A percentile compares a stretch with the other conserved stretches of the same genome.
These are phyloP conservation scores for Phytophthora boehmeriae DNA, from an alignment of 352 stramenopile species.

Conservation along the genomic window DNA sequence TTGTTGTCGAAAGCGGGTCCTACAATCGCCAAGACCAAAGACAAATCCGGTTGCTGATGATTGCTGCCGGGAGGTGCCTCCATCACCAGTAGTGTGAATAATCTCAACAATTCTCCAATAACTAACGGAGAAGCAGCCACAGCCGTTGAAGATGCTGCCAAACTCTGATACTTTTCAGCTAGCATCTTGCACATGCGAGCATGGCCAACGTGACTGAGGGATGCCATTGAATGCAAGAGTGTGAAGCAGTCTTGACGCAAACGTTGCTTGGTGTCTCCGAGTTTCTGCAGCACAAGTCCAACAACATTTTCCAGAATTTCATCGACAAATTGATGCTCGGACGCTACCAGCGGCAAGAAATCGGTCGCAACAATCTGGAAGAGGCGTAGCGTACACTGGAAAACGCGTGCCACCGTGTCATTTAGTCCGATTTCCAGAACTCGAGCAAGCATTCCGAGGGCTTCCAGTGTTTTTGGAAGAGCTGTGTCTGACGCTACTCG, in stretches of 20 bases:
- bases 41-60: constrained; percentile 36
- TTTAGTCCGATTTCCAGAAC: constrained; percentile 74
- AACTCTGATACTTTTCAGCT: constrained; percentile 56
- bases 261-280: constrained; percentile 80
- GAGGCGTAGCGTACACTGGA: constrained; percentile 75
- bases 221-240: constrained; percentile 65
- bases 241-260: constrained; percentile 77
- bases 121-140: constrained; percentile 57
- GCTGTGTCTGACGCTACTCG: constrained; percentile 47
- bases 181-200: constrained; percentile 70
- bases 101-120: constrained; percentile 61
- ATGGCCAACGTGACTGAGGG: constrained; percentile 62
- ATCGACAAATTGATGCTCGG: constrained; percentile 52
- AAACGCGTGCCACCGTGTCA: constrained; percentile 78
- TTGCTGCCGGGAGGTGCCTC: constrained; percentile 26
- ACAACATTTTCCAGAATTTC: constrained; percentile 69
- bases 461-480: constrained; percentile 62
- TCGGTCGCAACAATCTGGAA: constrained; percentile 75
- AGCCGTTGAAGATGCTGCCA: constrained; percentile 32
- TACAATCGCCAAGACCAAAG: constrained; percentile 53
- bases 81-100: constrained; percentile 70
- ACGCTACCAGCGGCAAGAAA: constrained; percentile 65
- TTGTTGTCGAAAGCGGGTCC: constrained; percentile 77
- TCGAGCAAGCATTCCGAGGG: constrained; percentile 58
- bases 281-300: constrained; percentile 68